These are phyloP conservation scores for Lolium perenne DNA, from an alignment of 176 grass and related monocot genomes.

Conservation along the genomic window DNA sequence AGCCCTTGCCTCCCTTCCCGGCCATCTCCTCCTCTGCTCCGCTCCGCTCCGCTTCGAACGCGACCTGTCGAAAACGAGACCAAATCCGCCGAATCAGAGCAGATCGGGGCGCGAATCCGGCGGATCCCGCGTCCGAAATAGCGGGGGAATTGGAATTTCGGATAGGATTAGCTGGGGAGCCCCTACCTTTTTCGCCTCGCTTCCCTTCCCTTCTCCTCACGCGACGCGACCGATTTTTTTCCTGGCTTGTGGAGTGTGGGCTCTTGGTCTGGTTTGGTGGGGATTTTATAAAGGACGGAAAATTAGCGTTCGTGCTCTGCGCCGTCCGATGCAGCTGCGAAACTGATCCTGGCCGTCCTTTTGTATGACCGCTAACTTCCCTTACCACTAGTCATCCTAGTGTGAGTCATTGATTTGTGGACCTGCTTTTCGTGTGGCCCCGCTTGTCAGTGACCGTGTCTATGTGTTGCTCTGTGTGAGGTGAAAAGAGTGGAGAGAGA, in stretches of 20 bases:
- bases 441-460: too few relatives aligned
- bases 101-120: conserved; percentile 30
- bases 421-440: too few relatives aligned
- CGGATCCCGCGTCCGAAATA: conserved; percentile 43
- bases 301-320: background rate
- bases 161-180: conserved; percentile 32
- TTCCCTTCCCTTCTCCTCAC: conserved; percentile 24
- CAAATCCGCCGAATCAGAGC: conserved; percentile 48
- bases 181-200: conserved; percentile 46
- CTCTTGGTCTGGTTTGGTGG: background rate
- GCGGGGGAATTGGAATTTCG: background rate
- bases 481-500: too few relatives aligned
- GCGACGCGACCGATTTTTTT: conserved; percentile 23
- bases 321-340: too few relatives aligned
- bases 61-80: conserved; percentile 20
- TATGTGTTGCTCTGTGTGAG: too few relatives aligned
- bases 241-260: too few relatives aligned
- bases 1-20: conserved; percentile 65
- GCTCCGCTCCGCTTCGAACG: conserved; percentile 23
- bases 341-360: too few relatives aligned
- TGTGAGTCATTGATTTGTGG: too few relatives aligned
- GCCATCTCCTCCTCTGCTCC: conserved; percentile 48
- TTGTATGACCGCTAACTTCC: too few relatives aligned
- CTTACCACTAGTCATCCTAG: too few relatives aligned
- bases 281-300: background rate